A percentile compares a stretch with the other conserved stretches of the same genome.
phyloP scores from a whole-genome alignment of 1,284 basidiomycete species.

The Thelephora terrestris region DNA sequence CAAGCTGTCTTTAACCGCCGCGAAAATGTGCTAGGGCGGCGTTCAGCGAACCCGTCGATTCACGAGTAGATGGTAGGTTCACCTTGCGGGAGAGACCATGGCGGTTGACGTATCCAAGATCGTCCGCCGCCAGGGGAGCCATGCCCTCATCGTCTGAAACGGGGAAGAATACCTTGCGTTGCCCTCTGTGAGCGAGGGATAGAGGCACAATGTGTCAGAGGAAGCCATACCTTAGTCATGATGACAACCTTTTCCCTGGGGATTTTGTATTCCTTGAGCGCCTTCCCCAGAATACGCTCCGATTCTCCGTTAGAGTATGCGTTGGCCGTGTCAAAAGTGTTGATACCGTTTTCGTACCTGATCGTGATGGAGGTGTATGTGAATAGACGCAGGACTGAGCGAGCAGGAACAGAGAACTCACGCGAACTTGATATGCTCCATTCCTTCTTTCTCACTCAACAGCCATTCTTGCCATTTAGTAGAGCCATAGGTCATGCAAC shows the following conservation, averaged over 20 bases:
- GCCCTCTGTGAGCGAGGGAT: too few species aligned
- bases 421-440: constrained; percentile 29
- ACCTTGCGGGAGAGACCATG: constrained; percentile 30
- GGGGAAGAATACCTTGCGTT: constrained; percentile 7
- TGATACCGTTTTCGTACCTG: too few species aligned
- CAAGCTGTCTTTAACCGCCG: constrained; percentile 25
- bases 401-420: constrained; percentile 21
- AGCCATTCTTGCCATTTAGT: constrained; percentile 25
- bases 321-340: constrained; percentile 51
- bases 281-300: constrained; percentile 37
- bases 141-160: neutral
- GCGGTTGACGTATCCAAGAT: constrained; percentile 33
- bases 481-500: constrained; percentile 28
- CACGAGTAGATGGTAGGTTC: neutral
- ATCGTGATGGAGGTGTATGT: neutral
- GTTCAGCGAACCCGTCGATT: neutral
- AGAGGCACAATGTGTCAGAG: neutral
- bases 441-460: constrained; percentile 24
- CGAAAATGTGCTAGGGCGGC: constrained; percentile 23
- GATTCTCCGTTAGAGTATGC: constrained; percentile 43
- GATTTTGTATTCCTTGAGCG: constrained; percentile 45
- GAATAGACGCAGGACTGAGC: neutral
- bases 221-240: constrained; percentile 27
- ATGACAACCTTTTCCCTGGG: too few species aligned
- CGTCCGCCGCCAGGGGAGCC: constrained; percentile 3